A percentile compares a stretch with the other conserved stretches of the same genome.
These are phyloP conservation scores for Boletus huronensis DNA, from an alignment of 768 basidiomycete species.

Conservation along the genomic window DNA sequence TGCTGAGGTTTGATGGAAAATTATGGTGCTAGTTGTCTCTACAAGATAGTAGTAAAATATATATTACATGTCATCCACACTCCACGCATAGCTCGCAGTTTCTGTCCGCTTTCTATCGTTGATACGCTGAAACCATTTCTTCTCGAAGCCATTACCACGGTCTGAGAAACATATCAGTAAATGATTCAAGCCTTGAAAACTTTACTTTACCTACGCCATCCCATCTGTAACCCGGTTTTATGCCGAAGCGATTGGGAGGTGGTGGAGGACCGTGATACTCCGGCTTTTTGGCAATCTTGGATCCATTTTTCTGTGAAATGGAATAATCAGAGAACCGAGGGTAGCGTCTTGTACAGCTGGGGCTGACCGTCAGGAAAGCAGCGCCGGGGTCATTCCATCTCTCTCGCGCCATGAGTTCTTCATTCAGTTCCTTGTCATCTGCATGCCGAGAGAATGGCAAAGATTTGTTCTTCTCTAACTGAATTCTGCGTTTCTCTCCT, in stretches of 20 bases:
- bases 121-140: slow-evolving; percentile 79
- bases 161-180: slow-evolving; percentile 44
- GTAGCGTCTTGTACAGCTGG: not conserved
- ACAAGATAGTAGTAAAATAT: not conserved
- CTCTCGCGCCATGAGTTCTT: slow-evolving; percentile 73
- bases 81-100: slow-evolving; percentile 78
- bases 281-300: slow-evolving; percentile 76
- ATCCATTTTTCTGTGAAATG: slow-evolving; percentile 58
- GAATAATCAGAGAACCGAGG: slow-evolving; percentile 1
- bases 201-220: slow-evolving; percentile 84
- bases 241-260: slow-evolving; percentile 93
- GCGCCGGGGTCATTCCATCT: slow-evolving; percentile 99
- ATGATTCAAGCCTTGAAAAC: not conserved
- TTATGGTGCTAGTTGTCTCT: not conserved
- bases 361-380: slow-evolving; percentile 79
- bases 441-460: slow-evolving; percentile 72
- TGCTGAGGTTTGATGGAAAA: not conserved
- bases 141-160: slow-evolving; percentile 91
- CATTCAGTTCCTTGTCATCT: slow-evolving; percentile 85
- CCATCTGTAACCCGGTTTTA: slow-evolving; percentile 95
- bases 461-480: slow-evolving; percentile 65
- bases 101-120: slow-evolving; percentile 73
- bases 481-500: slow-evolving; percentile 57
- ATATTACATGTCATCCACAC: slow-evolving; percentile 87
- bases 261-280: slow-evolving; percentile 85